phyloP scores from a whole-genome alignment of 208 protist genomes.

The Histomonas meleagridis region DNA sequence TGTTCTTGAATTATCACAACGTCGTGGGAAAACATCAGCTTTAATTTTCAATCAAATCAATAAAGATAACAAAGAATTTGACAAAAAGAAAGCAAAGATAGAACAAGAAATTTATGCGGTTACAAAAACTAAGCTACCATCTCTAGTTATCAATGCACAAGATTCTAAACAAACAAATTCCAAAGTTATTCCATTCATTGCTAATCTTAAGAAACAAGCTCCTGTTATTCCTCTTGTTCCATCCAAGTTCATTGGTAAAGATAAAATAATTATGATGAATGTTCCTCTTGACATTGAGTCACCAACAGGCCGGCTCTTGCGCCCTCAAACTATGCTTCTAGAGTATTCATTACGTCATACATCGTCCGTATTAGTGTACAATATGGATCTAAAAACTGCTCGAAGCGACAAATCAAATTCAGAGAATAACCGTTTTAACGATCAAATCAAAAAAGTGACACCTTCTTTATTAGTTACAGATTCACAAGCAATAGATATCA shows the following conservation, averaged over 20 bases:
- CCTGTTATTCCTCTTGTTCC: constrained; percentile 6
- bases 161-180: not conserved
- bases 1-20: not conserved
- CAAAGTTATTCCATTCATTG: not conserved
- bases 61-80: not conserved
- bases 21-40: not conserved
- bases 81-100: not conserved
- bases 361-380: constrained; percentile 46
- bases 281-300: constrained; percentile 55
- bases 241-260: constrained; percentile 19
- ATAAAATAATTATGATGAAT: constrained; percentile 51
- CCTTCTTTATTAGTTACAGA: constrained; percentile 50
- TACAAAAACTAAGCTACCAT: not conserved
- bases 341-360: constrained; percentile 47
- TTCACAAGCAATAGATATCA: constrained; percentile 54
- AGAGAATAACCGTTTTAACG: constrained; percentile 45
- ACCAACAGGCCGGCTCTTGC: constrained; percentile 45
- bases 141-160: not conserved
- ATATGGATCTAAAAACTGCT: constrained; percentile 51
- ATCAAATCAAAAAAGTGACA: not conserved
- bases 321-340: constrained; percentile 50
- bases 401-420: not conserved
- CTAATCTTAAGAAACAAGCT: not conserved
- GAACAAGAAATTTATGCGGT: not conserved
- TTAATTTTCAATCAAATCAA: not conserved